Conservation (phyloP, 106 monocot genomes). For the Apostasia shenzhenica region DNA sequence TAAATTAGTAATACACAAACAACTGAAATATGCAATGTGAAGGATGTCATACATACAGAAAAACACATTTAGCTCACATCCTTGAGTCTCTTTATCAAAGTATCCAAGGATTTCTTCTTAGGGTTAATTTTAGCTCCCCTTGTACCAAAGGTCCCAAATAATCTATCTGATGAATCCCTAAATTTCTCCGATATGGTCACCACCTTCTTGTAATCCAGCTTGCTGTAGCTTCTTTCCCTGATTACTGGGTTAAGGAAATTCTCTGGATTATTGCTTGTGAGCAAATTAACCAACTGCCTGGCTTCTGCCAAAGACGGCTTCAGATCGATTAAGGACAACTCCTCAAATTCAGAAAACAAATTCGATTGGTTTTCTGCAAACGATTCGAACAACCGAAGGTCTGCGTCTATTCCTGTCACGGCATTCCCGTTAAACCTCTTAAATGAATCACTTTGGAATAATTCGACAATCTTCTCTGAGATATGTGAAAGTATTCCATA, state of each 20-base stretch:
- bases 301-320: constrained; percentile 68
- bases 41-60: constrained; percentile 8
- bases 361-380: constrained; percentile 67
- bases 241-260: constrained; percentile 91
- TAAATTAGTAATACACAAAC: background rate
- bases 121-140: constrained; percentile 63
- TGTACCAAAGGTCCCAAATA: constrained; percentile 79
- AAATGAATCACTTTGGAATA: constrained; percentile 69
- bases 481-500: constrained; percentile 62
- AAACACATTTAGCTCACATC: constrained; percentile 52
- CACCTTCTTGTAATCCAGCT: constrained; percentile 87
- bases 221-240: constrained; percentile 83
- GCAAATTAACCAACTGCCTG: constrained; percentile 84
- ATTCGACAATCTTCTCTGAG: constrained; percentile 71
- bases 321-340: constrained; percentile 34
- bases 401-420: constrained; percentile 69
- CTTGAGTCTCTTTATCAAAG: constrained; percentile 85
- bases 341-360: constrained; percentile 37
- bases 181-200: constrained; percentile 77
- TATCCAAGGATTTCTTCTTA: constrained; percentile 87
- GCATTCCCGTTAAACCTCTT: constrained; percentile 87
- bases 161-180: constrained; percentile 80
- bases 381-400: constrained; percentile 70
- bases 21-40: background rate
- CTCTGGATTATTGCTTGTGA: constrained; percentile 81